These are phyloP conservation scores for Malus sieversii DNA, from an alignment of 306 rosid species.

Conservation along the genomic window DNA sequence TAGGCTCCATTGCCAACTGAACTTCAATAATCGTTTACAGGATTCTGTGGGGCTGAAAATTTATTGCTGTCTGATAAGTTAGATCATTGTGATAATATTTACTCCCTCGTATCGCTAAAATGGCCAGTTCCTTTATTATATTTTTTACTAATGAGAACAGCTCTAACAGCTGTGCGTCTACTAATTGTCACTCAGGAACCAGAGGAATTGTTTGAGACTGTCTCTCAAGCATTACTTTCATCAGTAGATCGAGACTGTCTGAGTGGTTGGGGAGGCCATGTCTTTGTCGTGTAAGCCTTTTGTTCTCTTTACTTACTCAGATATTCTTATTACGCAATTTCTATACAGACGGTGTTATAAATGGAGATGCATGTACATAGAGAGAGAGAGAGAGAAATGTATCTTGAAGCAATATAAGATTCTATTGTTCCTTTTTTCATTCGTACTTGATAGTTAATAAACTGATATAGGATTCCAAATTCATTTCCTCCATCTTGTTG, in stretches of 20 bases:
- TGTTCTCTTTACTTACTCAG: not conserved
- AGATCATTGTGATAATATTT: not conserved
- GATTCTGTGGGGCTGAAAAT: not conserved
- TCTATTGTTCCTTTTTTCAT: not conserved
- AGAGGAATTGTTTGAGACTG: constrained; percentile 87
- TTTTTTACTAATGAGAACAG: not conserved
- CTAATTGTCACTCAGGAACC: constrained; percentile 59
- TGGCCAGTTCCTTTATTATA: not conserved
- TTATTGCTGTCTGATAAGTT: not conserved
- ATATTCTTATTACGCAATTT: not conserved
- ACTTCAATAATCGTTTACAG: not conserved
- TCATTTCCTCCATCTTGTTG: not conserved
- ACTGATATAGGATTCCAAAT: not conserved
- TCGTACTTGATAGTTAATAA: not conserved
- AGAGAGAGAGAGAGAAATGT: not conserved
- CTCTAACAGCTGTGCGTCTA: constrained; percentile 1
- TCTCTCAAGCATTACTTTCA: constrained; percentile 90
- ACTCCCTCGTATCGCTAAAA: not conserved
- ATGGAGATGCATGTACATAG: not conserved
- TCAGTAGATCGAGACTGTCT: constrained; percentile 98
- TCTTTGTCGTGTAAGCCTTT: constrained; percentile 80
- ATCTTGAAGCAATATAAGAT: not conserved
- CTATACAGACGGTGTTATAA: not conserved
- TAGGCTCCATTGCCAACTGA: not conserved
- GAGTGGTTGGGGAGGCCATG: constrained; percentile 99